Base-by-base conservation (phyloP, 2,329 filamentous ascomycete genomes). In the Colletotrichum sp. region DNA sequence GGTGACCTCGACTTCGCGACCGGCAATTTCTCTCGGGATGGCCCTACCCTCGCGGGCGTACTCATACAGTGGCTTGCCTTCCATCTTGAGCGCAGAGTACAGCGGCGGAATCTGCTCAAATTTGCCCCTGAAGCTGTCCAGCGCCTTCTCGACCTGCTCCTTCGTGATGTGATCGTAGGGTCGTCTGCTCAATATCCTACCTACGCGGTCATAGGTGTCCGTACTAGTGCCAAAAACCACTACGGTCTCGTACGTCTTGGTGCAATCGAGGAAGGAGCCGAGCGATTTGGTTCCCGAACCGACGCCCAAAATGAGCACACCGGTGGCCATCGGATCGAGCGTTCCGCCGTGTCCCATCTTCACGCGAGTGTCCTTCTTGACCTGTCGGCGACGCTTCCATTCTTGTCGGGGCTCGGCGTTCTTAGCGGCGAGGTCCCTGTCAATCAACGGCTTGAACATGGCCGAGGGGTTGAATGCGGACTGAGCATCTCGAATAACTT, bases 331-430 rank as follows among this genome's bases (percentile, higher is more conserved):
- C 30, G 97, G 97, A 82, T 99, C 97, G 21, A 99, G 90, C 3
- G 97, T 99, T 59, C 97, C 97, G 76, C 97, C 97, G 86, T 99
- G 97, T 39, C 97, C 97, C 81, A 99, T 95, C 88, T 99, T 99
- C 80, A 99, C 93, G 77, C 95, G 92, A 7, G 93, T 83, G 2
- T 90, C 88, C 79, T 90, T 90, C 83, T 92, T 91, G 77, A 89
- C 88, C 63, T 85, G 86, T 78, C 87, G 87, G 76, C 92, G 90
- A 76, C 93, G 90, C 79, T 90, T 89, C 79, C 90, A 89, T 82
- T 94, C 91, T 74, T 88, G 87, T 74, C 90, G 88, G 75, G 86
- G 87, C 83, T 95, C 93, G 79, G 87, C 85, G 18, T 88, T 84
- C 74, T 91, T 90, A 64, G 87, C 88, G 1, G 85, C 85, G 71